Base-by-base conservation (phyloP, 2,329 filamentous ascomycete genomes). In the Rhynchosporium secalis region DNA sequence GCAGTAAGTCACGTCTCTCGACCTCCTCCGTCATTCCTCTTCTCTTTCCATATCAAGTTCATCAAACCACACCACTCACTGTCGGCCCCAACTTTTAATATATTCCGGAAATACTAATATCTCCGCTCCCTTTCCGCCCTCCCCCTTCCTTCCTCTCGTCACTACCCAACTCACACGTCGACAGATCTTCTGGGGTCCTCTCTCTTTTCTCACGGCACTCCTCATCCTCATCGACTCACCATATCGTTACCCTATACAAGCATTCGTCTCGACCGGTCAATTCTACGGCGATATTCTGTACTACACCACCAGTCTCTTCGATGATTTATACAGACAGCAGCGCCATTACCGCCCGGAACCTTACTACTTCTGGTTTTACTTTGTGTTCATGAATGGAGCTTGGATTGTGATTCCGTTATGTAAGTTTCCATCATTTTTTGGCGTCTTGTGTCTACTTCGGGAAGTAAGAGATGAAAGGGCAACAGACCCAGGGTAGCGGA, bases 291-390 rank as follows among this genome's bases (percentile, higher is more conserved):
- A 86, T 15, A 33, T 63, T 1, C 75, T 88, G 45, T 88, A 88
- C 75, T 87, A 85, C 70, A 75, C 80, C 1, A 88, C 86, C 15
- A 83, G 81, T 71, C 75, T 79, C 60, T 76, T 78, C 55, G 83
- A 85, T 63, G 72, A 77, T 61, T 75, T 74, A 40, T 74, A 78
- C 63, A 75, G 73, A 13, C 82, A 79, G 3, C 73, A 78, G 28
- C 76, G 76, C 26, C 82, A 85, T 69, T 85, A 81, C 67, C 79
- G 86, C 29, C 85, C 85, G 1, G 86, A 88, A 73, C 75, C 77
- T 28, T 71, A 83, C 36, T 88, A 88, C 68, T 86, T 83, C 68
- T 88, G 85, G 85, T 76, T 83, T 20, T 88, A 88, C 68, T 88
- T 85, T 64, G 76, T 84, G 4, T 81, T 81, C 2, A 81, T 86